Evolutionary conservation across 768 basidiomycete genomes (phyloP).

Genomic region (Tricholoma terreum): DNA sequence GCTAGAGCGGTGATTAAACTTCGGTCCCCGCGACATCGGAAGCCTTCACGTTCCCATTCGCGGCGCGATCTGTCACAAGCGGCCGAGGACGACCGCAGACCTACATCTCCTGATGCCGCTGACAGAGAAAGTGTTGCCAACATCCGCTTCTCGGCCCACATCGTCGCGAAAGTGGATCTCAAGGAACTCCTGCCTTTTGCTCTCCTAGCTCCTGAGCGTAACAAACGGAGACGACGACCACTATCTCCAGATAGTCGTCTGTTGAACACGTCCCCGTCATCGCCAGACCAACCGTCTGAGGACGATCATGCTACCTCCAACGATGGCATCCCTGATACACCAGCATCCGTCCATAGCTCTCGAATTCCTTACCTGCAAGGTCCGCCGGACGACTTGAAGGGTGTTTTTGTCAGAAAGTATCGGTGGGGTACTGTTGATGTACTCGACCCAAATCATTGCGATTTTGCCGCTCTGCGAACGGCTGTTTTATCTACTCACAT

Average conservation of each 20-base stretch:
- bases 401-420: constrained; percentile 75
- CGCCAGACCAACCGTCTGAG: constrained; percentile 39
- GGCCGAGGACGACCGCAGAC: constrained; percentile 56
- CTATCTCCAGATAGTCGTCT: constrained; percentile 28
- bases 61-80: constrained; percentile 64
- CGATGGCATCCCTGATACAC: constrained; percentile 33
- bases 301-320: constrained; percentile 21
- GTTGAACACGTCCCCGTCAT: constrained; percentile 19
- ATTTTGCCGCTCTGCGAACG: constrained; percentile 82
- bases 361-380: constrained; percentile 43
- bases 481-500: constrained; percentile 83
- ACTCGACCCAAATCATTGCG: constrained; percentile 81
- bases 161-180: constrained; percentile 60
- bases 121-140: constrained; percentile 73
- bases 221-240: constrained; percentile 39
- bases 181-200: constrained; percentile 70
- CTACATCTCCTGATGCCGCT: constrained; percentile 51
- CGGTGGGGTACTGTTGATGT: constrained; percentile 90
- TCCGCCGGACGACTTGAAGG: constrained; percentile 66
- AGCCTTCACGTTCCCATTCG: constrained; percentile 66
- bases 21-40: constrained; percentile 47
- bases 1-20: constrained; percentile 80
- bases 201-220: constrained; percentile 68
- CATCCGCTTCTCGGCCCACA: constrained; percentile 71
- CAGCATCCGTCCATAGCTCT: constrained; percentile 33